Conservation (phyloP, 768 basidiomycete genomes). For the Rubroboletus pulcherrimus region DNA sequence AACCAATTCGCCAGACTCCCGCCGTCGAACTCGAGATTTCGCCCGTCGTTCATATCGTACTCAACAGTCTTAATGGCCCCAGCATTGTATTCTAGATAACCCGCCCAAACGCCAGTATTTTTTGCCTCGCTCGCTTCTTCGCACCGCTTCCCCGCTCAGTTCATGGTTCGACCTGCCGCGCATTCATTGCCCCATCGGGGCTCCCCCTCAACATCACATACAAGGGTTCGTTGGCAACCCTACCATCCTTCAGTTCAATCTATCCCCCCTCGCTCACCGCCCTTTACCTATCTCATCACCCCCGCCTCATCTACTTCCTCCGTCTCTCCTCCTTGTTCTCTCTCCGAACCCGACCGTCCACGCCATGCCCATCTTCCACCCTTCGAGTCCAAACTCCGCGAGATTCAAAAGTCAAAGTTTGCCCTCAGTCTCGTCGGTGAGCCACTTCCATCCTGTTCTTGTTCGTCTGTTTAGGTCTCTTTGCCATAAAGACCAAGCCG, state of each 20-base stretch:
- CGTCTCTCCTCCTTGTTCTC: constrained; percentile 37
- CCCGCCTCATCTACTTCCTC: constrained; percentile 53
- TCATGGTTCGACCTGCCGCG: constrained; percentile 36
- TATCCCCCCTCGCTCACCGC: constrained; percentile 33
- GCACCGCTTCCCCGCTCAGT: constrained; percentile 4
- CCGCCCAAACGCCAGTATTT: constrained; percentile 13
- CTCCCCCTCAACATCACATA: constrained; percentile 56
- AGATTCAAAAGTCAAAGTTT: constrained; percentile 59
- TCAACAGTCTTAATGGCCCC: constrained; percentile 32
- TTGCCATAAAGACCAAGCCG: constrained; percentile 61
- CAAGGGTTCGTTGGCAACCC: constrained; percentile 79
- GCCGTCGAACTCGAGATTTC: constrained; percentile 13
- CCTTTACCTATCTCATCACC: constrained; percentile 49
- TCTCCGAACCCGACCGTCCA: constrained; percentile 35
- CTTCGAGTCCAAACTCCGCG: constrained; percentile 36
- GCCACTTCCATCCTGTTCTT: constrained; percentile 26
- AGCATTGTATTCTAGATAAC: constrained; percentile 36
- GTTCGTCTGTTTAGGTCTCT: constrained; percentile 8
- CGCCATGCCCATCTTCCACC: constrained; percentile 33
- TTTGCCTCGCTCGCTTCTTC: constrained; percentile 1
- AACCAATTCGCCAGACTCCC: constrained; percentile 18
- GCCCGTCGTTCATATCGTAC: constrained; percentile 15
- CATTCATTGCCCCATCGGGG: constrained; percentile 67
- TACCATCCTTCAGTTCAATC: constrained; percentile 49
- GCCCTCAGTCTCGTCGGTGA: constrained; percentile 67